Evolutionary conservation across 2,329 filamentous ascomycete species (phyloP).

Genomic region (Colletotrichum trifolii): DNA sequence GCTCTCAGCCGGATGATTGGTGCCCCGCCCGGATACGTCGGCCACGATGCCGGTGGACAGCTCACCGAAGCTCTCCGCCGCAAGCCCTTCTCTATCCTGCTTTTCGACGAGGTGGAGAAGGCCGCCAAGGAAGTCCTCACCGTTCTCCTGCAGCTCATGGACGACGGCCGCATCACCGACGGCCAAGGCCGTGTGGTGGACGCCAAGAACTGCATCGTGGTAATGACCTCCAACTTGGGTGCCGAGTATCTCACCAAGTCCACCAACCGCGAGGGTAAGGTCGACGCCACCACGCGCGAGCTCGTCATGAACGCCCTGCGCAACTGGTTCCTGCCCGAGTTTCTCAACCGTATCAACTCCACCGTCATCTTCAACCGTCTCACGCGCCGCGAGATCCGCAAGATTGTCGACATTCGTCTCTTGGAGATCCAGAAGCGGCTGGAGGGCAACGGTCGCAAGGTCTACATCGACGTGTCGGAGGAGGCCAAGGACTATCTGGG

Average conservation of each 20-base stretch:
- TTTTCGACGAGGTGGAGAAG: slow-evolving; percentile 99
- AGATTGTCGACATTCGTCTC: slow-evolving; percentile 93
- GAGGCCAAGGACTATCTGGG: slow-evolving; percentile 95
- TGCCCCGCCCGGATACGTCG: slow-evolving; percentile 95
- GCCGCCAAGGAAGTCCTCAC: slow-evolving; percentile 97
- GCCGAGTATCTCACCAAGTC: slow-evolving; percentile 91
- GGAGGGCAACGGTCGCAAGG: slow-evolving; percentile 84
- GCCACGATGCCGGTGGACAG: slow-evolving; percentile 95
- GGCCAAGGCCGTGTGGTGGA: slow-evolving; percentile 96
- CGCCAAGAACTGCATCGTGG: slow-evolving; percentile 97
- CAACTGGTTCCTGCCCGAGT: slow-evolving; percentile 97
- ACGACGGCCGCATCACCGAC: slow-evolving; percentile 97
- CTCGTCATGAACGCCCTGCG: slow-evolving; percentile 91
- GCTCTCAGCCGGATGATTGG: slow-evolving; percentile 97
- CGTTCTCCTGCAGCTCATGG: slow-evolving; percentile 98
- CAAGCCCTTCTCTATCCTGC: slow-evolving; percentile 95
- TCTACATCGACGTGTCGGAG: slow-evolving; percentile 82
- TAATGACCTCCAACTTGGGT: slow-evolving; percentile 98
- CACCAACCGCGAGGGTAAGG: slow-evolving; percentile 80
- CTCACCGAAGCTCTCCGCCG: slow-evolving; percentile 94
- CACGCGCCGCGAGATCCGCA: slow-evolving; percentile 87
- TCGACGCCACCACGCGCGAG: slow-evolving; percentile 86
- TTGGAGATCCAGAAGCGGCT: slow-evolving; percentile 91
- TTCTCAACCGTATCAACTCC: slow-evolving; percentile 96
- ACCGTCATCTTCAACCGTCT: slow-evolving; percentile 99